Evolutionary conservation across 805 yeast genomes (phyloP), one percentile per base, ranked within the genome.

Genomic region (Metschnikowia borealis): DNA sequence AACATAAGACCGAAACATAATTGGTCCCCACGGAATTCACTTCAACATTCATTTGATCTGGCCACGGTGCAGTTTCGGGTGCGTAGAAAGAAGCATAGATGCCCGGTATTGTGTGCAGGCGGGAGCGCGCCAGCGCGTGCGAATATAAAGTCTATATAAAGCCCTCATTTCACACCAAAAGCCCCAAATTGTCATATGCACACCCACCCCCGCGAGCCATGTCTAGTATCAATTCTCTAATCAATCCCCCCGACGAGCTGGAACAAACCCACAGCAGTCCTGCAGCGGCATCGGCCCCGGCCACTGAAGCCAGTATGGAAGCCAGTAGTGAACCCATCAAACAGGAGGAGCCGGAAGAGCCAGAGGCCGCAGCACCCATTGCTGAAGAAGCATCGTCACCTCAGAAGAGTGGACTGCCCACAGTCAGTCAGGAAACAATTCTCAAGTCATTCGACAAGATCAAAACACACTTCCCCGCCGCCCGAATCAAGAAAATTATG

Each of bases 401-500:
- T 7, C 46, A 17, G 39, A 23, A 13, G 3, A 33, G 13, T 5
- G 14, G 17, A 34, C 41, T 11, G 32, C 42, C 26, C 43, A 41
- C 58, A 29, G 64, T 69, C 6, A 57, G 69, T 11, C 73, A 69
- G 54, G 62, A 66, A 41, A 64, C 63, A 35, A 67, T 73, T 14
- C 56, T 67, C 43, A 53, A 54, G 20, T 64, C 68, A 17, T 80
- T 75, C 54, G 77, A 74, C 47, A 72, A 68, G 51, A 83, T 87
- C 56, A 86, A 85, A 66, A 87, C 94, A 34, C 95, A 87, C 63
- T 87, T 87, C 67, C 96, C 96, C 4, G 87, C 90, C 5, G 98
- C 98, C 2, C 81, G 98, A 55, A 90, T 94, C 61, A 94, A 94
- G 74, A 89, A 94, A 61, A 82, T 94, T 52, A 92, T 94, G 97